phyloP scores from a whole-genome alignment of 2,329 filamentous ascomycete species.

The Rosellinia necatrix region DNA sequence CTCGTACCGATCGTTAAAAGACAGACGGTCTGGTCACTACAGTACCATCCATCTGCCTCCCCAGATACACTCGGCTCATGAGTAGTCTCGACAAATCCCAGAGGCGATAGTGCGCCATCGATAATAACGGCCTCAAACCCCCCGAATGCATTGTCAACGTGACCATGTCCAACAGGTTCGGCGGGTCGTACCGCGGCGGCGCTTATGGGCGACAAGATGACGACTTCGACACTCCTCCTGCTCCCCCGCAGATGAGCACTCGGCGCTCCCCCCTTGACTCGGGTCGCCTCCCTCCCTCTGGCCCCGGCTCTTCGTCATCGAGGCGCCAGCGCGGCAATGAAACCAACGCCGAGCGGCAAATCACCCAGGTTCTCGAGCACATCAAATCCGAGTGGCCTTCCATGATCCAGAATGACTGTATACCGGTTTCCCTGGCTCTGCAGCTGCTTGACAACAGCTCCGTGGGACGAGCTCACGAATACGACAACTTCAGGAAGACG shows the following conservation, averaged over 20 bases:
- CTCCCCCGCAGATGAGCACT: conserved; percentile 36
- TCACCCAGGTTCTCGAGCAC: conserved; percentile 71
- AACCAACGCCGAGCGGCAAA: conserved; percentile 60
- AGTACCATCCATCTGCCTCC: too few species aligned
- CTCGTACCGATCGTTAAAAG: too few species aligned
- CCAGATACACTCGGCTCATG: not conserved
- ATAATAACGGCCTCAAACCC: too few species aligned
- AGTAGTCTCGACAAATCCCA: not conserved
- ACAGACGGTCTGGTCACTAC: too few species aligned
- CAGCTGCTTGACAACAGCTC: conserved; percentile 94
- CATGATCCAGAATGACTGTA: conserved; percentile 85
- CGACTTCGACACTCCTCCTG: conserved; percentile 54
- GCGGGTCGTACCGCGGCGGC: conserved; percentile 52
- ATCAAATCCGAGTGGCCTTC: conserved; percentile 91
- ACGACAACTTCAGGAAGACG: conserved; percentile 80
- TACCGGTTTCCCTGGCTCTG: conserved; percentile 92
- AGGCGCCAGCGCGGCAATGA: conserved; percentile 35
- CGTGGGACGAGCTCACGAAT: conserved; percentile 86
- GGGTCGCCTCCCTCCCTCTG: conserved; percentile 37
- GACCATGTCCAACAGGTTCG: conserved; percentile 59
- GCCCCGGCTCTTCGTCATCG: conserved; percentile 33
- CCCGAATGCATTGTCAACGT: conserved; percentile 37
- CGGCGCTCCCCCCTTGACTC: conserved; percentile 40
- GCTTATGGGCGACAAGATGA: conserved; percentile 49
- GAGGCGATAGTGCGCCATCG: too few species aligned